Evolutionary conservation across 805 yeast genomes (phyloP).

Genomic region (Zygoascus bituminiphila): DNA sequence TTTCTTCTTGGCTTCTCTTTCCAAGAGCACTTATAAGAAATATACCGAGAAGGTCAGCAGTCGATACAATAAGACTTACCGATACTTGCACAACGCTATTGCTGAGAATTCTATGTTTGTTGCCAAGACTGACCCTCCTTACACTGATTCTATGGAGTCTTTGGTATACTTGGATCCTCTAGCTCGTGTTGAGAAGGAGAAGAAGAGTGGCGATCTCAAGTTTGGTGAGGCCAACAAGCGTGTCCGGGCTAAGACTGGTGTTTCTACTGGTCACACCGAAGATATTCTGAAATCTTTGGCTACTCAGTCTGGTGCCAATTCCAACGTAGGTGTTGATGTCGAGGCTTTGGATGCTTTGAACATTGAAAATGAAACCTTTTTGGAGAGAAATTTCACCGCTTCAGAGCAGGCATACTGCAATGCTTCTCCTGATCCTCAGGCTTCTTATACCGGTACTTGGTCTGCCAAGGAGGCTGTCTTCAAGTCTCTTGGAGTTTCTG

Average conservation of each 20-base stretch:
- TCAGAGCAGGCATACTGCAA: slow-evolving; percentile 73
- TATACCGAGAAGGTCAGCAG: slow-evolving; percentile 63
- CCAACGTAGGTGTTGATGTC: slow-evolving; percentile 92
- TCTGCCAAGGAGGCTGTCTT: slow-evolving; percentile 99
- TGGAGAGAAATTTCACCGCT: slow-evolving; percentile 84
- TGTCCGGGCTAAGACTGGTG: slow-evolving; percentile 31
- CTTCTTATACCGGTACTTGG: slow-evolving; percentile 97
- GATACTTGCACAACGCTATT: slow-evolving; percentile 93
- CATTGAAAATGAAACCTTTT: slow-evolving; percentile 79
- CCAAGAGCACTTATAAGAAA: slow-evolving; percentile 57
- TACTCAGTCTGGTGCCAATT: slow-evolving; percentile 35
- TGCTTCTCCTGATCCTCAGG: slow-evolving; percentile 65
- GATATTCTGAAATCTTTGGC: slow-evolving; percentile 51
- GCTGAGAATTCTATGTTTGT: slow-evolving; percentile 84
- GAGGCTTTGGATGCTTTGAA: slow-evolving; percentile 79
- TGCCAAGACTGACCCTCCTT: slow-evolving; percentile 91
- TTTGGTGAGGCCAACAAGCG: slow-evolving; percentile 24
- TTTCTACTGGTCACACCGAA: slow-evolving; percentile 51
- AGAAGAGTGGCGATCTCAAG: slow-evolving; percentile 28
- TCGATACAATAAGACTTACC: slow-evolving; percentile 84
- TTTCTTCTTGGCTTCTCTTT: slow-evolving; percentile 79
- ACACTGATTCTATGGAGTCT: slow-evolving; percentile 78
- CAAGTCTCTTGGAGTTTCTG: slow-evolving; percentile 83
- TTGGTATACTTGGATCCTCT: slow-evolving; percentile 93
- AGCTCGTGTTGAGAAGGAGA: slow-evolving; percentile 55